A percentile compares a stretch with the other conserved stretches of the same genome.
These are phyloP conservation scores for Boletus rubroflammeus DNA, from an alignment of 768 basidiomycete genomes.

Conservation along the genomic window DNA sequence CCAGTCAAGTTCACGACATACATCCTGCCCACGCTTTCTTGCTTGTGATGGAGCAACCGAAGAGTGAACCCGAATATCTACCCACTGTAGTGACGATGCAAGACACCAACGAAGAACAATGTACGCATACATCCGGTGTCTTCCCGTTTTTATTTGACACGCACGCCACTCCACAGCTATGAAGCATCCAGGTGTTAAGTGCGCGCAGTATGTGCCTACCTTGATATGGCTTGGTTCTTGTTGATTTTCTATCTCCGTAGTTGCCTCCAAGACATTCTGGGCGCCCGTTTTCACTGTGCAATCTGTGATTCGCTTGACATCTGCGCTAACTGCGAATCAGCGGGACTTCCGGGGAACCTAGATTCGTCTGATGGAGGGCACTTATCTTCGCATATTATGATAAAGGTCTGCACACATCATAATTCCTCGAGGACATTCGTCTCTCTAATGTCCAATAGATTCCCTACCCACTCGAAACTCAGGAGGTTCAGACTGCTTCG, in stretches of 20 bases:
- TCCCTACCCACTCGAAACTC: slow-evolving; percentile 72
- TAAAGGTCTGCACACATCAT: slow-evolving; percentile 61
- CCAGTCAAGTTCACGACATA: slow-evolving; percentile 84
- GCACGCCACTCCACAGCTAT: slow-evolving; percentile 44
- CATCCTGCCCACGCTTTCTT: slow-evolving; percentile 89
- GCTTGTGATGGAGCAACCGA: slow-evolving; percentile 63
- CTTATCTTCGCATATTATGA: slow-evolving; percentile 84
- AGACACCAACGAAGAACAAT: slow-evolving; percentile 53
- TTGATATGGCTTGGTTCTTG: not conserved
- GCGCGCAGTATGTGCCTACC: slow-evolving; percentile 65
- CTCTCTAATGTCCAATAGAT: slow-evolving; percentile 49
- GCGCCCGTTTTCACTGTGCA: slow-evolving; percentile 90
- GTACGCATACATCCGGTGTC: slow-evolving; percentile 37
- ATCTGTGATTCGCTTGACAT: slow-evolving; percentile 84
- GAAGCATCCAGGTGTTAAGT: slow-evolving; percentile 78
- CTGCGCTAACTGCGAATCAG: slow-evolving; percentile 83
- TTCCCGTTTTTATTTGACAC: not conserved
- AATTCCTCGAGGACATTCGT: not conserved
- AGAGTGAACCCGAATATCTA: slow-evolving; percentile 38
- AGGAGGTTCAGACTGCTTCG: slow-evolving; percentile 74
- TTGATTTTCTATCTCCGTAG: slow-evolving; percentile 37
- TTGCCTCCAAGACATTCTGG: slow-evolving; percentile 85
- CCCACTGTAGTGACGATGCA: slow-evolving; percentile 24
- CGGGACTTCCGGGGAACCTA: slow-evolving; percentile 78
- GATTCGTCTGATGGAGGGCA: slow-evolving; percentile 77